A percentile compares a stretch with the other conserved stretches of the same genome.
Evolutionary conservation across 306 rosid genomes (phyloP).

Genomic region (Oemleria cerasiformis): DNA sequence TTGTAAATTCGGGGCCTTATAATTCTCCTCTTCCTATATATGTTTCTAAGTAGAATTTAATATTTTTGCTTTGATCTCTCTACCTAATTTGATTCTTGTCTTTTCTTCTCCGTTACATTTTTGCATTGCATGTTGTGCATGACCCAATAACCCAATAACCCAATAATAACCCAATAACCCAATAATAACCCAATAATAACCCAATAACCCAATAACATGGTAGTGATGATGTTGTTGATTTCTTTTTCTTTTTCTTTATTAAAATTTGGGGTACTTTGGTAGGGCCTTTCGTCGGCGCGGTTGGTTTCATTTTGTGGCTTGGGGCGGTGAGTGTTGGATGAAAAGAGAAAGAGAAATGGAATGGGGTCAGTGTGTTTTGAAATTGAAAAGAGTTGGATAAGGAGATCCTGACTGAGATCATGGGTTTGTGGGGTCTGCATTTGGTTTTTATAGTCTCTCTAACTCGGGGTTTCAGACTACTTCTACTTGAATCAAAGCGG

Average conservation of each 20-base stretch:
- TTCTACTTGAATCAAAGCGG: too few relatives aligned
- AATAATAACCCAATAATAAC: too few relatives aligned
- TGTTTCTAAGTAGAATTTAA: slow-evolving; percentile 30
- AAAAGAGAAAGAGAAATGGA: not conserved
- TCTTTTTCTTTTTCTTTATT: not conserved
- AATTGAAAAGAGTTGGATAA: slow-evolving; percentile 24
- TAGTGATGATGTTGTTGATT: not conserved
- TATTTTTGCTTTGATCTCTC: not conserved
- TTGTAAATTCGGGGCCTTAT: slow-evolving; percentile 45
- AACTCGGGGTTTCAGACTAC: not conserved
- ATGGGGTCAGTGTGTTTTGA: slow-evolving; percentile 6
- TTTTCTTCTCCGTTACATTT: not conserved
- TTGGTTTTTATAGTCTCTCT: slow-evolving; percentile 1
- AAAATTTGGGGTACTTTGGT: slow-evolving; percentile 11
- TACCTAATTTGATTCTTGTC: not conserved
- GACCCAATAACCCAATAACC: too few relatives aligned
- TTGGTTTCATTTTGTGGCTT: not conserved
- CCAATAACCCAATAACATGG: too few relatives aligned
- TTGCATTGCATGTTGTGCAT: not conserved
- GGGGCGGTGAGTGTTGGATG: not conserved
- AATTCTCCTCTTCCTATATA: slow-evolving; percentile 18
- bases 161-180: too few relatives aligned
- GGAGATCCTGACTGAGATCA: slow-evolving; percentile 33
- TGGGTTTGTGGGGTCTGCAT: slow-evolving; percentile 28
- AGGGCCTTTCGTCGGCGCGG: slow-evolving; percentile 9